Percentiles rank a stretch among this genome's conserved stretches.
Conservation (phyloP, 2,329 filamentous ascomycete genomes). For the Nemania sp. region DNA sequence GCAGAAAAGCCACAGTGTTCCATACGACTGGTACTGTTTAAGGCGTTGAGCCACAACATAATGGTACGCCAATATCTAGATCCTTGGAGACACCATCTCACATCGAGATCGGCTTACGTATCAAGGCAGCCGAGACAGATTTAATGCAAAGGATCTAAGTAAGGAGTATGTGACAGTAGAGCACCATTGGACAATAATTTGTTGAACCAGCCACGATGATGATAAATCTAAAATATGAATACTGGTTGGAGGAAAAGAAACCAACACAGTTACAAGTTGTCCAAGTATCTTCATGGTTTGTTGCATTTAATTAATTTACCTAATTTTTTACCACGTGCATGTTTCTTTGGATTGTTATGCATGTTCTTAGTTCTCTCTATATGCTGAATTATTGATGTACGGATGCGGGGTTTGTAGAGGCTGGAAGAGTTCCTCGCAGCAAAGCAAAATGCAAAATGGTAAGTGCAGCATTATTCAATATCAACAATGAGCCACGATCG, state of each 20-base stretch:
- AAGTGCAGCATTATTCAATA: not conserved
- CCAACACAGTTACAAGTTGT: not conserved
- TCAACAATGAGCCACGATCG: not conserved
- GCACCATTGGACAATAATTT: constrained; percentile 13
- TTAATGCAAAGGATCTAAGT: constrained; percentile 4
- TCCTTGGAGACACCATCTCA: constrained; percentile 13
- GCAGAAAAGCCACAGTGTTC: constrained; percentile 13
- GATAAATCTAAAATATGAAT: not conserved
- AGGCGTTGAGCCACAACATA: not conserved
- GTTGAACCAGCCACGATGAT: constrained; percentile 15
- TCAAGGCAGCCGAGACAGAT: constrained; percentile 29
- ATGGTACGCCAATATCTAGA: constrained; percentile 23
- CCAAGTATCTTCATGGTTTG: not conserved
- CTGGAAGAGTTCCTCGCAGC: constrained; percentile 16
- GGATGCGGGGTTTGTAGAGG: constrained; percentile 9
- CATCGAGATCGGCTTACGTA: constrained; percentile 23
- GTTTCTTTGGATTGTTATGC: not conserved
- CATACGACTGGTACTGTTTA: constrained; percentile 11
- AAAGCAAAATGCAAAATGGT: not conserved
- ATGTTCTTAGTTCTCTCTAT: not conserved
- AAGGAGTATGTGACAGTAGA: constrained; percentile 6
- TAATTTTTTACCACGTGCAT: not conserved
- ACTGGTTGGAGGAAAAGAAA: not conserved
- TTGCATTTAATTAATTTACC: not conserved
- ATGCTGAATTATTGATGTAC: constrained; percentile 14